These are phyloP conservation scores for Boletellus deceptivus DNA, from an alignment of 1,284 basidiomycete species.

Conservation along the genomic window DNA sequence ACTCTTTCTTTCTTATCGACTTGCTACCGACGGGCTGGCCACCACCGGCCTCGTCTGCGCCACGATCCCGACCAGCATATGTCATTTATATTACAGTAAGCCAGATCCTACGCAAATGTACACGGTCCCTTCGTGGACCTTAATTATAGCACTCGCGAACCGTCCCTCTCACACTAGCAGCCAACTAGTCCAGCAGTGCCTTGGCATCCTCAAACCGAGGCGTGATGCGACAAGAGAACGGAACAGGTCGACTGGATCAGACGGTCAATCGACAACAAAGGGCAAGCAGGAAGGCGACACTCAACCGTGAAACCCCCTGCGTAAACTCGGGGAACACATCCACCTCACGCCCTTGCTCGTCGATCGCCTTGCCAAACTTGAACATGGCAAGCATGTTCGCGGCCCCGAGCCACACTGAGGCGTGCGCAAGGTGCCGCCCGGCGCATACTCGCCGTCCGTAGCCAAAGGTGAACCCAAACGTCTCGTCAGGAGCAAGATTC, in stretches of 20 bases:
- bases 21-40: no score
- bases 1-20: no score
- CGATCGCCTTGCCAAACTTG: slow-evolving; percentile 21
- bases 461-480: slow-evolving; percentile 19
- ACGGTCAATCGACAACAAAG: background rate
- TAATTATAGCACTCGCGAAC: no score
- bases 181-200: slow-evolving; percentile 1
- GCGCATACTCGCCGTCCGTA: slow-evolving; percentile 25
- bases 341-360: slow-evolving; percentile 21
- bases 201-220: slow-evolving; percentile 15
- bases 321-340: slow-evolving; percentile 22
- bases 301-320: slow-evolving; percentile 19
- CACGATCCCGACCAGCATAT: no score
- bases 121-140: no score
- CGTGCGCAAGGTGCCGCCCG: slow-evolving; percentile 20
- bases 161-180: background rate
- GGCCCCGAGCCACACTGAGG: slow-evolving; percentile 19
- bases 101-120: no score
- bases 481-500: slow-evolving; percentile 12
- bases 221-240: slow-evolving; percentile 23
- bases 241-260: slow-evolving; percentile 6
- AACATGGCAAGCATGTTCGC: slow-evolving; percentile 19
- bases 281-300: background rate
- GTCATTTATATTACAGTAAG: no score
- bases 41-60: no score